These are phyloP conservation scores for Pythium aphanidermatum DNA, from an alignment of 352 stramenopile species.

Conservation along the genomic window DNA sequence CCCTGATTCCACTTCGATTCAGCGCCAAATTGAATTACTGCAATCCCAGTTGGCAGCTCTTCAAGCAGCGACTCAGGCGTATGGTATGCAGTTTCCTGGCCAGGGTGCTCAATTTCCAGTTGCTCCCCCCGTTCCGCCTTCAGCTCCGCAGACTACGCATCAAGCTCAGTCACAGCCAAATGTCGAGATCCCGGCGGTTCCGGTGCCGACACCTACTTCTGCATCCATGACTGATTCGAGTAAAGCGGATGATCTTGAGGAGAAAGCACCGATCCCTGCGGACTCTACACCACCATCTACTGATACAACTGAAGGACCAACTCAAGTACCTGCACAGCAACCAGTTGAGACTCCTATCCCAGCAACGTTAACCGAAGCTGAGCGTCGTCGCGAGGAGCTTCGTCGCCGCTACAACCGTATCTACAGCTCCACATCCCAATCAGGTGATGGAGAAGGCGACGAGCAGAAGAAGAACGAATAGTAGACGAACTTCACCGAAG, in stretches of 20 bases:
- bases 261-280: conserved; percentile 19
- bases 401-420: conserved; percentile 27
- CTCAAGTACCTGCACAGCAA: not conserved
- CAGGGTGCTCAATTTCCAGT: too few species aligned
- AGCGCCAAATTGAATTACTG: conserved; percentile 22
- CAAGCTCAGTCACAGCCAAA: too few species aligned
- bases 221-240: not conserved
- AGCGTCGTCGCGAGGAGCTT: conserved; percentile 26
- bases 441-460: not conserved
- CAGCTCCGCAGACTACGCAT: not conserved
- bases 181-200: not conserved
- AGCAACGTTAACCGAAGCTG: conserved; percentile 20
- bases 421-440: conserved; percentile 10
- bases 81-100: conserved; percentile 8
- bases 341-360: conserved; percentile 20
- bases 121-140: not conserved
- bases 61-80: conserved; percentile 19
- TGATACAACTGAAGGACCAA: not conserved
- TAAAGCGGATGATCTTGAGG: conserved; percentile 14
- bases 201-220: not conserved
- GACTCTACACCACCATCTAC: too few species aligned
- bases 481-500: too few species aligned
- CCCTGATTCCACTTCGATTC: conserved; percentile 16
- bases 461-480: conserved; percentile 14
- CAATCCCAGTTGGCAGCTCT: conserved; percentile 22